phyloP scores from a whole-genome alignment of 1,139 yeast species.

The Taphrina confusa region DNA sequence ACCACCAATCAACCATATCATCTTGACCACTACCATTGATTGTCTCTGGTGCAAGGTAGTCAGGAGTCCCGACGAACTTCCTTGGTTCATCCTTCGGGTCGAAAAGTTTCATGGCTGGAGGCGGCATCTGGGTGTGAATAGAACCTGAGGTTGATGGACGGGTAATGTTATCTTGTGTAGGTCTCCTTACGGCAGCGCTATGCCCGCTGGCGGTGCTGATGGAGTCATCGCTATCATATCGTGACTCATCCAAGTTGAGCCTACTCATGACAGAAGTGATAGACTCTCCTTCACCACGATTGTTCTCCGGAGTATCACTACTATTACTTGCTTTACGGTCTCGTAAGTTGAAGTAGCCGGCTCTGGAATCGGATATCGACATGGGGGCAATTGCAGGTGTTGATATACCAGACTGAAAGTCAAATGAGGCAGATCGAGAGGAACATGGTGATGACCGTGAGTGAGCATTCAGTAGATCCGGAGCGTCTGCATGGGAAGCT shows the following conservation, averaged over 20 bases:
- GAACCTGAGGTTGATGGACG: conserved; percentile 2
- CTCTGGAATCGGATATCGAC: conserved; percentile 13
- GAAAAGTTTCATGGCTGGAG: conserved; percentile 61
- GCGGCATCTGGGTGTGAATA: conserved; percentile 37
- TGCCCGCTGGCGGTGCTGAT: conserved; percentile 15
- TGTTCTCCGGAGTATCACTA: neutral
- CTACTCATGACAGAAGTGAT: conserved; percentile 8
- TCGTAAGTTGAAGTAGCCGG: conserved; percentile 28
- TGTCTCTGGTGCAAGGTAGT: conserved; percentile 95
- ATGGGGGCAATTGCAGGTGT: conserved; percentile 38
- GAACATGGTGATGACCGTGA: conserved; percentile 17
- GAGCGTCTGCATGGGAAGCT: conserved; percentile 41
- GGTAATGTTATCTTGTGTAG: neutral
- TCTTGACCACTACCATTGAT: conserved; percentile 83
- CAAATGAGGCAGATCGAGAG: conserved; percentile 35
- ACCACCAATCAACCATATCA: conserved; percentile 97
- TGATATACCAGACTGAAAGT: conserved; percentile 35
- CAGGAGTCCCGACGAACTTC: conserved; percentile 94
- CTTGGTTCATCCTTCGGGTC: conserved; percentile 61
- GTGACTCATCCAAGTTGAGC: conserved; percentile 14
- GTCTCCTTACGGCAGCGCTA: neutral
- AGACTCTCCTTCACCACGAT: conserved; percentile 8
- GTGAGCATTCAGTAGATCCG: conserved; percentile 25
- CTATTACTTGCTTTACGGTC: conserved; percentile 19
- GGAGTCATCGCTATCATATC: conserved; percentile 19